These are phyloP conservation scores for Nematocida minor DNA, from an alignment of 371 early-diverging fungal genomes.

Conservation along the genomic window DNA sequence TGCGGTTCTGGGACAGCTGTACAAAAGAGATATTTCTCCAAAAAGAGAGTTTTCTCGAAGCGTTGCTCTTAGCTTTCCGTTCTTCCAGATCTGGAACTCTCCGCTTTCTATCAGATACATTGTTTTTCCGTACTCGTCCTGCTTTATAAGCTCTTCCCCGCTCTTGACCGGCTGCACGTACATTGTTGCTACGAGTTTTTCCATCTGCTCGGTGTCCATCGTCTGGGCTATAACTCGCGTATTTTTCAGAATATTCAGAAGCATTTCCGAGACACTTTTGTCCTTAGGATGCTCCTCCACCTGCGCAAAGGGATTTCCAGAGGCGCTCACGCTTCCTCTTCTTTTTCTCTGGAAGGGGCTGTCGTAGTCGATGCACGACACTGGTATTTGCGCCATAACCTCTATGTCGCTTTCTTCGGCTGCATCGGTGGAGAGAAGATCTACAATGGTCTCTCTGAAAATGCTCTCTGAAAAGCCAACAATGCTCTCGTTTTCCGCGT, in stretches of 20 bases:
- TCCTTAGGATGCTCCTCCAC: conserved; percentile 18
- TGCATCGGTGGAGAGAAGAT: not conserved
- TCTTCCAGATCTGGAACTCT: conserved; percentile 78
- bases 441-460: conserved; percentile 6
- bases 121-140: conserved; percentile 88
- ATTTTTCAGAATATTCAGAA: conserved; percentile 10
- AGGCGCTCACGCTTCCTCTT: conserved; percentile 42
- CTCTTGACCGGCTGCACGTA: conserved; percentile 26
- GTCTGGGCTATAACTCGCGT: conserved; percentile 32
- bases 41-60: conserved; percentile 67
- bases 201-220: conserved; percentile 58
- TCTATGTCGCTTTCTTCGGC: not conserved
- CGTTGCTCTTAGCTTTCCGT: conserved; percentile 59
- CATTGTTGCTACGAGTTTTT: conserved; percentile 58
- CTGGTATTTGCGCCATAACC: not conserved
- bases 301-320: conserved; percentile 15
- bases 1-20: conserved; percentile 84
- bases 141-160: conserved; percentile 76
- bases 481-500: conserved; percentile 30
- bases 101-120: conserved; percentile 92
- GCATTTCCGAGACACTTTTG: conserved; percentile 10
- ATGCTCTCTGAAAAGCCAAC: conserved; percentile 26
- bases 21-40: conserved; percentile 88
- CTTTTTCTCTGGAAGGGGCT: conserved; percentile 12
- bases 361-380: not conserved